Conservation (phyloP, 805 yeast genomes). For the Debaryomyces tyrocola region DNA sequence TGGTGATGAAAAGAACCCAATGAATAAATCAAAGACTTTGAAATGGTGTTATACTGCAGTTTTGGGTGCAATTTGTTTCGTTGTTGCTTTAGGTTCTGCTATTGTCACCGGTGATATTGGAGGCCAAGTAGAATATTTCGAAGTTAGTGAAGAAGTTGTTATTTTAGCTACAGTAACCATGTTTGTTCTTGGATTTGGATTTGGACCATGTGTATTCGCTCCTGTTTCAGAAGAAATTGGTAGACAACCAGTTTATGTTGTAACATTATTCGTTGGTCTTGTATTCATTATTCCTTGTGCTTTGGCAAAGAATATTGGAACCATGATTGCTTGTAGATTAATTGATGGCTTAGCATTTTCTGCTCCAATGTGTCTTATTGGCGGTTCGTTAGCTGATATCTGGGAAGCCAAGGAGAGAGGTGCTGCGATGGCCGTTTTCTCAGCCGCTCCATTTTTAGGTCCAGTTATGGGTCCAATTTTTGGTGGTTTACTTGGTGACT, state of each 20-base stretch:
- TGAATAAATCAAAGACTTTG: constrained; percentile 38
- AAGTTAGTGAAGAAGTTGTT: constrained; percentile 55
- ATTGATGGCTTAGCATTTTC: constrained; percentile 50
- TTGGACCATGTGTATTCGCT: constrained; percentile 64
- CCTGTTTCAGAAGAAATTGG: constrained; percentile 67
- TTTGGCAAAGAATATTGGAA: constrained; percentile 58
- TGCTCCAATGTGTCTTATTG: constrained; percentile 56
- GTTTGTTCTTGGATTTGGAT: constrained; percentile 63
- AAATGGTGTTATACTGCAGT: constrained; percentile 53
- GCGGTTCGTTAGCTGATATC: constrained; percentile 53
- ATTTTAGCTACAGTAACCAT: constrained; percentile 56
- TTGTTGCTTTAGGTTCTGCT: constrained; percentile 63
- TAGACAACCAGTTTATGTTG: constrained; percentile 49
- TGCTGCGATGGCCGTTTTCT: constrained; percentile 50
- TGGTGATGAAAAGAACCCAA: constrained; percentile 52
- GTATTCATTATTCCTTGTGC: constrained; percentile 66
- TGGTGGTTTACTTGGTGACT: constrained; percentile 62
- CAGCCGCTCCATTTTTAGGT: constrained; percentile 70
- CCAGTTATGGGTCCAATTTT: constrained; percentile 65
- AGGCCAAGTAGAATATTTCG: constrained; percentile 52
- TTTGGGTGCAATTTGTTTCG: constrained; percentile 54
- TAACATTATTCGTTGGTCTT: constrained; percentile 54
- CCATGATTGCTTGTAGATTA: constrained; percentile 49
- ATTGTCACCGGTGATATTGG: constrained; percentile 61
- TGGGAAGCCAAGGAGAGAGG: constrained; percentile 48